Evolutionary conservation across 495 filamentous ascomycete genomes (phyloP).

Genomic region (Hypoxylon lienhwacheense): DNA sequence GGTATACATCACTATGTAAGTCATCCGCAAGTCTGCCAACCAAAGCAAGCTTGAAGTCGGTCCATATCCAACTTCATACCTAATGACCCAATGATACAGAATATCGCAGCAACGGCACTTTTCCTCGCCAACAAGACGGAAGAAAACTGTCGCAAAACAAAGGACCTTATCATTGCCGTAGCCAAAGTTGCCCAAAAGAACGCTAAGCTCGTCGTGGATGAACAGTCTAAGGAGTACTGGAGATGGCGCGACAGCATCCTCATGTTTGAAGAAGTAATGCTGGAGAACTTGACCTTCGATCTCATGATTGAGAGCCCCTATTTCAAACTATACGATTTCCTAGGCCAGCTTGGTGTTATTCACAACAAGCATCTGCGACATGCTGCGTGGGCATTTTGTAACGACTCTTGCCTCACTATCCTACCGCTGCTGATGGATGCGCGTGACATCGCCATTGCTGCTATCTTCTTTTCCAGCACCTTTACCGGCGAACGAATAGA

Average conservation of each 20-base stretch:
- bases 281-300: conserved; percentile 94
- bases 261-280: conserved; percentile 83
- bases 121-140: conserved; percentile 97
- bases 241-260: conserved; percentile 92
- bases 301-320: conserved; percentile 84
- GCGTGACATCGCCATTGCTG: conserved; percentile 77
- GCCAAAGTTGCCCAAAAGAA: conserved; percentile 95
- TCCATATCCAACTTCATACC: neutral
- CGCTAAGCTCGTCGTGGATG: conserved; percentile 79
- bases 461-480: conserved; percentile 80
- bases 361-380: conserved; percentile 77
- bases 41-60: neutral
- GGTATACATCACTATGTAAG: conserved; percentile 83
- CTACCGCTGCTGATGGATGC: conserved; percentile 81
- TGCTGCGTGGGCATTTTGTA: conserved; percentile 87
- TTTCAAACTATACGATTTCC: conserved; percentile 73
- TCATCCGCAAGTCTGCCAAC: conserved; percentile 9
- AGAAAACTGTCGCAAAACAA: conserved; percentile 91
- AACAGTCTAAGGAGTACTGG: conserved; percentile 97
- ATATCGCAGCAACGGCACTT: conserved; percentile 82
- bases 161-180: conserved; percentile 87
- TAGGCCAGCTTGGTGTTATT: conserved; percentile 66
- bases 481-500: conserved; percentile 69
- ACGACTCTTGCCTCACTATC: conserved; percentile 80
- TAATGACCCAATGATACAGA: conserved; percentile 44